A percentile compares a stretch with the other conserved stretches of the same genome.
Conservation (phyloP, 768 basidiomycete genomes). For the Macrolepiota fuliginosa region DNA sequence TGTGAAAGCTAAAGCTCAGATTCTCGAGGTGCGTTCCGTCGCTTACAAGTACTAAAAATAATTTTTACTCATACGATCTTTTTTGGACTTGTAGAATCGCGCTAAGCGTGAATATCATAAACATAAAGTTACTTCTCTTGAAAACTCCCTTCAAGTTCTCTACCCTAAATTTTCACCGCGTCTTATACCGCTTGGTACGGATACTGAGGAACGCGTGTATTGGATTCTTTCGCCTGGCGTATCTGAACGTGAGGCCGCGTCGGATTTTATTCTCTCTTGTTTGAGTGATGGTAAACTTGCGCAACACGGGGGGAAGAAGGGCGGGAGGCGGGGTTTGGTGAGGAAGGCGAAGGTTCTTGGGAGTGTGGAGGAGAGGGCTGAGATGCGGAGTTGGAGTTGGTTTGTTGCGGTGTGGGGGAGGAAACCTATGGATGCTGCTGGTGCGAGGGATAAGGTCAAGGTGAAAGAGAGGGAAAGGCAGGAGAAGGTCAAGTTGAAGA, state of each 20-base stretch:
- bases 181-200: slow-evolving; percentile 62
- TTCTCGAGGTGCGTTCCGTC: slow-evolving; percentile 1
- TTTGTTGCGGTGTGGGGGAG: slow-evolving; percentile 75
- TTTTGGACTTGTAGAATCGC: slow-evolving; percentile 33
- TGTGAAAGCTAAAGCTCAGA: slow-evolving; percentile 21
- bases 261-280: slow-evolving; percentile 31
- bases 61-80: neutral
- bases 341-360: slow-evolving; percentile 19
- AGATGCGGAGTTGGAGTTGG: slow-evolving; percentile 68
- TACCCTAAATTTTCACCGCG: slow-evolving; percentile 47
- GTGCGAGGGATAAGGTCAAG: neutral
- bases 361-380: slow-evolving; percentile 45
- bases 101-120: slow-evolving; percentile 47
- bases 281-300: slow-evolving; percentile 31
- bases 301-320: slow-evolving; percentile 34
- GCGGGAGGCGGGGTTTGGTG: slow-evolving; percentile 22
- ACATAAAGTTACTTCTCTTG: slow-evolving; percentile 44
- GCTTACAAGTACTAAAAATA: neutral
- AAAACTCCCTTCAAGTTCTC: slow-evolving; percentile 53
- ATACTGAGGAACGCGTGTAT: slow-evolving; percentile 64
- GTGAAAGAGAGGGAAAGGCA: slow-evolving; percentile 13
- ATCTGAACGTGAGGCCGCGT: slow-evolving; percentile 52
- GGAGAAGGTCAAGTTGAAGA: slow-evolving; percentile 13
- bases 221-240: slow-evolving; percentile 63
- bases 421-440: slow-evolving; percentile 31